Percentiles rank a stretch among this genome's conserved stretches.
phyloP scores from a whole-genome alignment of 2,329 filamentous ascomycete species.

The Paecilomyces sp. region DNA sequence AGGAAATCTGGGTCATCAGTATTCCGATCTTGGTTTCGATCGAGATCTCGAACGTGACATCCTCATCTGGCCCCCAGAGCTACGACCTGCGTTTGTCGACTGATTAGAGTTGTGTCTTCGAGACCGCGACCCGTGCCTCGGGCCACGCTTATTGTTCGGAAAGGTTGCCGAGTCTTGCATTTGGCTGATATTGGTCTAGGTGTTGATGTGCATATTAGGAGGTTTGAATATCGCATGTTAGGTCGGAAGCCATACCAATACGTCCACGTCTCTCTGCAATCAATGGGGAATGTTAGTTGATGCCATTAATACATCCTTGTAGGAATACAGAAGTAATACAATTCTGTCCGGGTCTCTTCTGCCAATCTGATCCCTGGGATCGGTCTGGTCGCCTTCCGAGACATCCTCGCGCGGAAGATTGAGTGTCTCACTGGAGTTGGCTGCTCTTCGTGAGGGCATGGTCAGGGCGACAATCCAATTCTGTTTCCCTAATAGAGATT shows the following conservation, averaged over 20 bases:
- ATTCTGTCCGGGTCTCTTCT: neutral
- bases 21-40: neutral
- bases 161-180: neutral
- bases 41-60: neutral
- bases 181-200: neutral
- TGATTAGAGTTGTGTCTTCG: neutral
- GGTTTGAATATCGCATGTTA: neutral
- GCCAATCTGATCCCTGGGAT: neutral
- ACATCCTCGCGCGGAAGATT: neutral
- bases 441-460: neutral
- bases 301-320: neutral
- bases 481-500: neutral
- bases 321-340: neutral
- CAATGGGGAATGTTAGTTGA: neutral
- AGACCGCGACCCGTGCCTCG: neutral
- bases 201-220: neutral
- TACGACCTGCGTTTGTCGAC: neutral
- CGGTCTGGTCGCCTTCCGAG: neutral
- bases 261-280: neutral
- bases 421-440: neutral
- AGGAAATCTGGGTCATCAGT: neutral
- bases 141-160: neutral
- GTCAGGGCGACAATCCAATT: neutral
- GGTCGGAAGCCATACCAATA: neutral
- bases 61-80: neutral